Percentiles rank a stretch among this genome's conserved stretches.
These are phyloP conservation scores for Chamaecyparis obtusa DNA, from an alignment of 75 land plant genomes.

Conservation along the genomic window DNA sequence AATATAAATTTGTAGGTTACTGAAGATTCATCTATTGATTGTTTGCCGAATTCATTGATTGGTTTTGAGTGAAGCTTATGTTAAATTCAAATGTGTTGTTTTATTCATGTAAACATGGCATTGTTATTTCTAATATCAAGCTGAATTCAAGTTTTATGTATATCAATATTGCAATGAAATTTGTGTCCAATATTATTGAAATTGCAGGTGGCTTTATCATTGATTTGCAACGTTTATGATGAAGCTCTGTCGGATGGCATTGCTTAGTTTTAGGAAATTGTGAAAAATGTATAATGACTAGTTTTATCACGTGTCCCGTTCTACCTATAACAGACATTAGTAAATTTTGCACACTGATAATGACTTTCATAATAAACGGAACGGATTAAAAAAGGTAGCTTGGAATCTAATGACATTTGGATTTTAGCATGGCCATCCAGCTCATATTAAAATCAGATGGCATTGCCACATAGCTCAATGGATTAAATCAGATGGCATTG, in stretches of 20 bases:
- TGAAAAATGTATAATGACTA: too few species aligned
- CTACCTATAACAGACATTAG: not conserved
- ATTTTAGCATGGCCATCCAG: too few species aligned
- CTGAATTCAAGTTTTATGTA: not conserved
- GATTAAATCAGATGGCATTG: not conserved
- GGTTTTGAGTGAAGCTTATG: not conserved
- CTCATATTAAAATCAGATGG: too few species aligned
- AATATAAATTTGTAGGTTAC: not conserved
- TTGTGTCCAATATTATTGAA: not conserved
- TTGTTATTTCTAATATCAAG: not conserved
- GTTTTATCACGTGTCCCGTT: too few species aligned
- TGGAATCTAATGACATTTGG: not conserved
- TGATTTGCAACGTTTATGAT: too few species aligned
- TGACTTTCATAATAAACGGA: too few species aligned
- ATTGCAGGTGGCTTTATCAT: not conserved
- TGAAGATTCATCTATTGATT: not conserved
- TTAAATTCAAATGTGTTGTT: not conserved
- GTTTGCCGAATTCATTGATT: not conserved
- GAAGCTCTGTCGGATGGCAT: too few species aligned
- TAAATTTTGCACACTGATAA: not conserved
- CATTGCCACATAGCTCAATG: too few species aligned
- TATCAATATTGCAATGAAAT: not conserved
- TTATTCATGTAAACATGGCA: not conserved
- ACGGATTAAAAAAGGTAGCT: too few species aligned
- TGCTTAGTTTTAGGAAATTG: too few species aligned